Conservation (phyloP, 441 rosid species). For the Pelargonium fulgidum region DNA sequence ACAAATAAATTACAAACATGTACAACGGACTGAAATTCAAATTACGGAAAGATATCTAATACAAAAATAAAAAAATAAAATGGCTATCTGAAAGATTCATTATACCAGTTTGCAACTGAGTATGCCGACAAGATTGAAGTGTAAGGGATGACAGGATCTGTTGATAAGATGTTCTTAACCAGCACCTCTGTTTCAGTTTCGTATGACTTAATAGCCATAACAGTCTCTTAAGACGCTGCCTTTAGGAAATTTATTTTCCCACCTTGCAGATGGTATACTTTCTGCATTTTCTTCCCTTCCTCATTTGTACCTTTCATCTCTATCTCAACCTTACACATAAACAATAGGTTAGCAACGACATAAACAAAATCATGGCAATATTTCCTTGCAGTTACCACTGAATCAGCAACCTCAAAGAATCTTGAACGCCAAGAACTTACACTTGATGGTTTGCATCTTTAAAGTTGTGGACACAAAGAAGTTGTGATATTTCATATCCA, state of each 20-base stretch:
- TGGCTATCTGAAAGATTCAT: background rate
- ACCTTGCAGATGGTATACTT: conserved; percentile 8
- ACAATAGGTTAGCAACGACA: conserved; percentile 8
- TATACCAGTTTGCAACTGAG: conserved; percentile 57
- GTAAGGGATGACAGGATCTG: conserved; percentile 50
- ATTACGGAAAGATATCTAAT: conserved; percentile 7
- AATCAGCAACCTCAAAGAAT: background rate
- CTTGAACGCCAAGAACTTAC: background rate
- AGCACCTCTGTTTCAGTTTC: conserved; percentile 38
- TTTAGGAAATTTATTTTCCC: conserved; percentile 15
- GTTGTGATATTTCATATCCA: background rate
- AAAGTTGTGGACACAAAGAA: background rate
- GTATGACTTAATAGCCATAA: conserved; percentile 39
- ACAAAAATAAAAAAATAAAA: background rate
- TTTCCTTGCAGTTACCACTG: background rate
- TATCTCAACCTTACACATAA: conserved; percentile 10
- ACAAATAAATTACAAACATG: background rate
- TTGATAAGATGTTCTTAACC: conserved; percentile 39
- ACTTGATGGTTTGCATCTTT: conserved; percentile 1
- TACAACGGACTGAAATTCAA: background rate
- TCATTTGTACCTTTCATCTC: conserved; percentile 21
- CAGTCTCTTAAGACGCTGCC: conserved; percentile 43
- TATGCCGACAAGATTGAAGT: conserved; percentile 50
- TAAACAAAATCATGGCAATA: background rate
- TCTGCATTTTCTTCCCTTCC: conserved; percentile 19